phyloP scores from a whole-genome alignment of 2,329 filamentous ascomycete species.

The Leptodontidium sp. region DNA sequence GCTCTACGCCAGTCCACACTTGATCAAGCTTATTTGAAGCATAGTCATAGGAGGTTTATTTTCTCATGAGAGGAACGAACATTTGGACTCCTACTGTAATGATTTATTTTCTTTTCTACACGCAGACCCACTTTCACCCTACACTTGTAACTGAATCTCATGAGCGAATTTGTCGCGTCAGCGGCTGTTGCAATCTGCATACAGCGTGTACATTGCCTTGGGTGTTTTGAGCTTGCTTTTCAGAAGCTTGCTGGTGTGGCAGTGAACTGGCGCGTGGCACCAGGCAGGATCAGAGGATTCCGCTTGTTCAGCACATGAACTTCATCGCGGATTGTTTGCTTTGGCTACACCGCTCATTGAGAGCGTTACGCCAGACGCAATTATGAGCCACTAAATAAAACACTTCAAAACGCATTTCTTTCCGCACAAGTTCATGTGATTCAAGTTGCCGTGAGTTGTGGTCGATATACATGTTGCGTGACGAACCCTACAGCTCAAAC shows the following conservation, averaged over 20 bases:
- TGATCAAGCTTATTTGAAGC: constrained; percentile 32
- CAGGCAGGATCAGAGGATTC: constrained; percentile 17
- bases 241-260: constrained; percentile 28
- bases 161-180: constrained; percentile 44
- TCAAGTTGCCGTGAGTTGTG: neutral
- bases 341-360: constrained; percentile 11
- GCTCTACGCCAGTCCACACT: constrained; percentile 44
- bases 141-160: constrained; percentile 46
- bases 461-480: neutral
- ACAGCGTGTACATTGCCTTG: constrained; percentile 44
- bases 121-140: constrained; percentile 39
- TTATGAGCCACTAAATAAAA: constrained; percentile 8
- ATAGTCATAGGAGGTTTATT: constrained; percentile 20
- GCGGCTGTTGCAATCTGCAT: constrained; percentile 43
- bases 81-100: constrained; percentile 37
- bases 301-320: neutral
- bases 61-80: constrained; percentile 20
- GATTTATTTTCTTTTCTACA: constrained; percentile 42
- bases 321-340: constrained; percentile 6
- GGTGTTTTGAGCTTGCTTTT: constrained; percentile 36
- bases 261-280: constrained; percentile 1
- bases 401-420: constrained; percentile 1
- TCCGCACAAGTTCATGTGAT: neutral
- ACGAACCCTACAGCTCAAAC: neutral
- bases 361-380: constrained; percentile 11